A percentile compares a stretch with the other conserved stretches of the same genome.
Evolutionary conservation across 139 green algal species (phyloP).

Genomic region (Haematococcus sp.): DNA sequence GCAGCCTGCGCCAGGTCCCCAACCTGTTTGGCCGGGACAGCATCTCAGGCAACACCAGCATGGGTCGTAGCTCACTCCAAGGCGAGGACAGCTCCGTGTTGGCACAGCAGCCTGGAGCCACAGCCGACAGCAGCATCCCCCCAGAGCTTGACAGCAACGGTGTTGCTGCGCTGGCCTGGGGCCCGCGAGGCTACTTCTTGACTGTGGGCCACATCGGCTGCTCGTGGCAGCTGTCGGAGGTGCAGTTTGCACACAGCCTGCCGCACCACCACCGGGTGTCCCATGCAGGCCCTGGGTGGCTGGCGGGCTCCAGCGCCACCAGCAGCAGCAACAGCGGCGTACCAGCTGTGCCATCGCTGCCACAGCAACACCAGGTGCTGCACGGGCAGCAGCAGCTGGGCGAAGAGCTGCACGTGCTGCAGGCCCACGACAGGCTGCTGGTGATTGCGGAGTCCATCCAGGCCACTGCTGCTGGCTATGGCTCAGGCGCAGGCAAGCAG

Average conservation of each 20-base stretch:
- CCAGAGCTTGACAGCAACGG: slow-evolving; percentile 6
- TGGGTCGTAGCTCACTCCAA: slow-evolving; percentile 4
- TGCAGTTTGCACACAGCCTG: slow-evolving; percentile 60
- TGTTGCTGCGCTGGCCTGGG: slow-evolving; percentile 62
- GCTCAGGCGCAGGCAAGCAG: background rate
- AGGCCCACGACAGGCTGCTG: slow-evolving; percentile 80
- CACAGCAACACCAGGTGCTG: background rate
- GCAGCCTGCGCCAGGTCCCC: slow-evolving; percentile 59
- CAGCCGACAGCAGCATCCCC: background rate
- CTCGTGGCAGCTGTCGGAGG: slow-evolving; percentile 43
- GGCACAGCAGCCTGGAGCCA: background rate
- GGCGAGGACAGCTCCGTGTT: background rate
- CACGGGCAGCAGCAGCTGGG: slow-evolving; percentile 11
- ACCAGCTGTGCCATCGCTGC: background rate
- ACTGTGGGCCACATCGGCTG: slow-evolving; percentile 29
- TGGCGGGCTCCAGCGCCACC: background rate
- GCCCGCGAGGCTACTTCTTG: slow-evolving; percentile 56
- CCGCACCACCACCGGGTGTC: slow-evolving; percentile 38
- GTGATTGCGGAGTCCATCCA: slow-evolving; percentile 62
- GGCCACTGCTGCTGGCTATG: slow-evolving; percentile 13
- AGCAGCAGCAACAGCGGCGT: background rate
- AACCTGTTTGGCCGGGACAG: slow-evolving; percentile 20
- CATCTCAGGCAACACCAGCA: background rate
- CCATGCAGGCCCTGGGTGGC: slow-evolving; percentile 15
- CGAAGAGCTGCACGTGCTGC: slow-evolving; percentile 68